Percentiles rank a stretch among this genome's conserved stretches.
phyloP scores from a whole-genome alignment of 768 basidiomycete genomes.

The Tephrocybe sp. region DNA sequence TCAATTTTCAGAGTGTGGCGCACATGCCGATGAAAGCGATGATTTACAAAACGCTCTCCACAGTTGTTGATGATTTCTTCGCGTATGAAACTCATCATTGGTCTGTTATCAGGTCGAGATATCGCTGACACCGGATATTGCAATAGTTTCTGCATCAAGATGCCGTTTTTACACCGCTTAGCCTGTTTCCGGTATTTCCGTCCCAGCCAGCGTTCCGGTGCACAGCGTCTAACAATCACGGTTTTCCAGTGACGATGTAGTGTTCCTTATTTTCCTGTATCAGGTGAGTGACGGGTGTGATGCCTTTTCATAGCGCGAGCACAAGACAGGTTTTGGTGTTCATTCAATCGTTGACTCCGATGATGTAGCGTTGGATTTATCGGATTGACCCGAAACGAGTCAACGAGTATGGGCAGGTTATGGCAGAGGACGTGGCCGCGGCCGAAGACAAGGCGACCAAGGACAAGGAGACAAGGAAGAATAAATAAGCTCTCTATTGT shows the following conservation, averaged over 20 bases:
- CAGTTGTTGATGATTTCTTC: conserved; percentile 90
- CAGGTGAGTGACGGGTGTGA: conserved; percentile 57
- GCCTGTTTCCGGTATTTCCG: conserved; percentile 67
- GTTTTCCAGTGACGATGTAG: conserved; percentile 69
- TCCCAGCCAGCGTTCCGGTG: conserved; percentile 17
- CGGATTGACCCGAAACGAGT: conserved; percentile 90
- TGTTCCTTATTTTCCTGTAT: conserved; percentile 90
- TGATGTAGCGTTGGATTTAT: conserved; percentile 89
- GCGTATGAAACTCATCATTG: conserved; percentile 49
- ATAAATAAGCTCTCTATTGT: conserved; percentile 34
- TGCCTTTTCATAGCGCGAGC: background rate
- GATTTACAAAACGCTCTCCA: conserved; percentile 91
- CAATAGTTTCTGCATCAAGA: conserved; percentile 87
- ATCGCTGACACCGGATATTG: conserved; percentile 15
- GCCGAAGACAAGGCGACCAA: conserved; percentile 37
- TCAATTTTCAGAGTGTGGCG: conserved; percentile 70
- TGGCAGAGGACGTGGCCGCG: conserved; percentile 43
- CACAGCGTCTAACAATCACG: conserved; percentile 16
- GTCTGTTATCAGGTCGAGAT: conserved; percentile 4
- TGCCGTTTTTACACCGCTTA: conserved; percentile 92
- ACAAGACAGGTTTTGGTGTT: background rate
- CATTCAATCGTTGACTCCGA: conserved; percentile 9
- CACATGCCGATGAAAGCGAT: conserved; percentile 99
- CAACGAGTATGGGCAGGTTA: conserved; percentile 94
- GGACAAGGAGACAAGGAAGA: conserved; percentile 53